Base-by-base conservation (phyloP, 768 basidiomycete species). In the Naganishia vaughanmartiniae region DNA sequence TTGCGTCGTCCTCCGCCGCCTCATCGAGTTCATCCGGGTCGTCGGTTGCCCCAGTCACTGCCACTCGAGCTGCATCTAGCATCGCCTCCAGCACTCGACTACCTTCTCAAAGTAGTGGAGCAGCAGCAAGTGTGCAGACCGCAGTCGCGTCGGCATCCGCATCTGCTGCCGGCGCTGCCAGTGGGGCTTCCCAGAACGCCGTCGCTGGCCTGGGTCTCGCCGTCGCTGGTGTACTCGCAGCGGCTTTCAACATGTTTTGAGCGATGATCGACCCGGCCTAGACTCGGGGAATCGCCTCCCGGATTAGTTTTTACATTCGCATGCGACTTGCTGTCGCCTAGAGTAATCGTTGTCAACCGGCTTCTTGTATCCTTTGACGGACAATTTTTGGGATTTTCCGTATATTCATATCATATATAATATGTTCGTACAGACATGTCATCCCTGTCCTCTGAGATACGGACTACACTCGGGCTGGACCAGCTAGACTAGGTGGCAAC, bases 131-230 rank as follows among this genome's bases (percentile, higher is more conserved):
- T 36, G 34, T n/a, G 9, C 57, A 58, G 21, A 24, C 12, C 21
- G 57, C 57, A 21, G 36, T 33, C 34, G 9, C 56, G 7, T 58
- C 56, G 5, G 56, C 33, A 34, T 58, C 60, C 30, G 54, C 54
- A 19, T 55, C 54, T 2, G 5, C 54, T 4, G 6, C 54, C 14
- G 33, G 6, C 5, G 54, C 54, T 17, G 26, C 54, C 14, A 55
- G 54, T 34, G 54, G 54, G 15, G 54, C 28, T 10, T 14, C 14
- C 9, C 54, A 45, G 21, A 63, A 63, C 26, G 15, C 39, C 11
- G 60, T 63, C 39, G 60, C 28, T 14, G 60, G 36, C 24, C 17
- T 63, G 36, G 39, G 36, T 4, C 17, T 63, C 14, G 60, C 60
- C 2, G 1, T 63, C 30, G 60, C 39, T 63, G 60, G 60, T 45